Base-by-base conservation (phyloP, 78 protist genomes). In the Ministeria vibrans region DNA sequence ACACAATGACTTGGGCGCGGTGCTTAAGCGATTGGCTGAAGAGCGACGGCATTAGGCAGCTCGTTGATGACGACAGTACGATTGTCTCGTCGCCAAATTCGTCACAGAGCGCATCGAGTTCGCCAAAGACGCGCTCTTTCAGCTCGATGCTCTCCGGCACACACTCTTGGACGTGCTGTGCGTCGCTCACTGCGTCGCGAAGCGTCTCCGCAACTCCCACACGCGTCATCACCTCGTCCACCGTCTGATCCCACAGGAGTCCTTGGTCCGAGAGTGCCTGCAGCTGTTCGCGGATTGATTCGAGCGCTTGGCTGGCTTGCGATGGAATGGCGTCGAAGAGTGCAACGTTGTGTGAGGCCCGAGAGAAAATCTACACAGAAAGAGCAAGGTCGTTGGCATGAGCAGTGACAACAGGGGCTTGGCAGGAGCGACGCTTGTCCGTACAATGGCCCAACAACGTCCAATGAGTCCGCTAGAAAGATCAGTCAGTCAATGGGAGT, bases 371-470 rank as follows among this genome's bases (percentile, higher is more conserved):
- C 73, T 66, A 3, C 18, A 15, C 64, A 5, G 36, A 55, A 23
- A 15, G 27, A 30, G 2, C 42, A 27, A 2, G 2, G 42, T 32
- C 73, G 34, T 28, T 4, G 42, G 15, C 71, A 4, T 6, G 41
- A 22, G 41, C 71, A 63, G 3, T 13, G 22, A 27, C 11, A 25
- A 7, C 27, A 5, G 66, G 22, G 11, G 13, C 20, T 42, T 34
- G 34, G 13, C 71, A 4, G 20, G 2, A 3, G 41, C 25, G 22
- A 42, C 42, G 20, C 20, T 4, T 32, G 13, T 2, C 34, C 73
- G 5, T 28, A 66, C 73, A 11, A n/a, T 0, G 49, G 73, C 73
- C 73, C 73, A 66, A 46, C 73, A 66, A 46, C 73, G 73, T 25
- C 73, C 73, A 22, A 66, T 39, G n/a, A 66, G 43, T 1, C 73